Base-by-base conservation (phyloP, 257 asterid genomes). In the Fraxinus pennsylvanica region DNA sequence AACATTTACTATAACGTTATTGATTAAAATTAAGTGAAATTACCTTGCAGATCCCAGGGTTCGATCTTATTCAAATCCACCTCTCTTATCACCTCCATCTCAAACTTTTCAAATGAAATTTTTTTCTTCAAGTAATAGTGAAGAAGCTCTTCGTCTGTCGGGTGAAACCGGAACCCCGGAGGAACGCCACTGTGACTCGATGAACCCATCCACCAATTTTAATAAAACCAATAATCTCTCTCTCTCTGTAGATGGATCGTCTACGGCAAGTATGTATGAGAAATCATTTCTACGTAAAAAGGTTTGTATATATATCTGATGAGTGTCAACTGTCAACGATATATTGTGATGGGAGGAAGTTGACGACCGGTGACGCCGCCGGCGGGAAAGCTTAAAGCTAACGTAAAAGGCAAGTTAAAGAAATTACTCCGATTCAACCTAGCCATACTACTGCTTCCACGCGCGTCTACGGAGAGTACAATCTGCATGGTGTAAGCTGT, bases 21-120 rank as follows among this genome's bases (percentile, higher is more conserved):
- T 70, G 17, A 35, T 39, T 21, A n/a, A 6, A 73, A n/a, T 33
- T 5, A 5, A 35, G 39, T 5, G 39, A 36, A 36, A 36, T 12
- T 86, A 94, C 98, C 98, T 91, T 94, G 97, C 52, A 94, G 87
- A 7, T 92, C 97, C 98, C 98, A 94, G 1, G 98, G 98, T 82
- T 94, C 98, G 0, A 89, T 83, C 86, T 94, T 94, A 76, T 94
- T 94, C 78, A 94, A 85, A 86, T 94, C 98, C 10, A 94, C 86
- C 78, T 94, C 98, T 76, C 97, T 79, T 9, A 94, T 90, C 30
- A 94, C 98, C 59, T 94, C 98, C 98, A 94, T 92, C 65, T 94
- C 97, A 65, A 94, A 94, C 90, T 91, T 94, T 17, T 94, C 93
- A 74, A 88, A 94, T 0, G 93, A 84, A n/a, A 92, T 35, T 80